These are phyloP conservation scores for Canavalia ensiformis DNA, from an alignment of 306 rosid genomes.

Conservation along the genomic window DNA sequence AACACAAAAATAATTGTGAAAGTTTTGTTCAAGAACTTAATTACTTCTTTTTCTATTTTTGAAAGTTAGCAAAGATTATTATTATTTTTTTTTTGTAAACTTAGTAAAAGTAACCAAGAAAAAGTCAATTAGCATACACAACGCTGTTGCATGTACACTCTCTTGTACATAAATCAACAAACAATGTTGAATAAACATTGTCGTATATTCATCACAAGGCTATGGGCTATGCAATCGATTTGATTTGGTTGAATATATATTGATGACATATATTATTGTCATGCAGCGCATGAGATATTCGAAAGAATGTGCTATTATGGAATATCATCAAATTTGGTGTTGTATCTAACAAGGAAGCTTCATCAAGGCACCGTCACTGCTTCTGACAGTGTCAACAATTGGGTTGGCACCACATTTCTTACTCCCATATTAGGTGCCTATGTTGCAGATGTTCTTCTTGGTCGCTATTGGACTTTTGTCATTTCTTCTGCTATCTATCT, in stretches of 20 bases:
- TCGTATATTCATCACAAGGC: too few relatives aligned
- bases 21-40: too few relatives aligned
- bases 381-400: conserved; percentile 71
- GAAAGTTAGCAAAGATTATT: too few relatives aligned
- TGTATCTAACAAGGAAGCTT: conserved; percentile 64
- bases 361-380: conserved; percentile 73
- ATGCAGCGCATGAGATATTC: conserved; percentile 66
- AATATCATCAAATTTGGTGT: conserved; percentile 65
- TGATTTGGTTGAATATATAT: background rate
- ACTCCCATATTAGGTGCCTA: conserved; percentile 45
- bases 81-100: too few relatives aligned
- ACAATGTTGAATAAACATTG: too few relatives aligned
- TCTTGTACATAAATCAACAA: too few relatives aligned
- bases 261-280: background rate
- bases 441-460: conserved; percentile 78
- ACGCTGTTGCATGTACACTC: too few relatives aligned
- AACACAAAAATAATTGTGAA: too few relatives aligned
- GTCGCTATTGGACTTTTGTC: conserved; percentile 78
- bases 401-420: conserved; percentile 73
- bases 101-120: too few relatives aligned
- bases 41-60: too few relatives aligned
- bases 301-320: conserved; percentile 84
- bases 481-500: conserved; percentile 58
- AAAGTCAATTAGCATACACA: too few relatives aligned
- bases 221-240: background rate